phyloP scores from a whole-genome alignment of 805 yeast species.

The Saccharomycopsis sp. region DNA sequence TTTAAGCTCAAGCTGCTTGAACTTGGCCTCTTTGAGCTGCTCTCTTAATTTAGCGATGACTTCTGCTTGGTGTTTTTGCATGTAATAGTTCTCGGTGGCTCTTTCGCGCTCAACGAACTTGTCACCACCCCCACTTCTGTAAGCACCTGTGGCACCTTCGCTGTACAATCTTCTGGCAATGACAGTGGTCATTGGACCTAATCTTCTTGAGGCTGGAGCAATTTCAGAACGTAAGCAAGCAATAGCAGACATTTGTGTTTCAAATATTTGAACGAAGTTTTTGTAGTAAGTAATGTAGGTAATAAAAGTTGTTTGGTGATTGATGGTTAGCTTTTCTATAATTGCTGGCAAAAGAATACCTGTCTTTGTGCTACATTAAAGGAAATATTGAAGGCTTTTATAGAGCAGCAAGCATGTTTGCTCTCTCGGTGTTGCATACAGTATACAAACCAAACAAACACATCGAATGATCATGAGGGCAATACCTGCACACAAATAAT shows the following conservation, averaged over 20 bases:
- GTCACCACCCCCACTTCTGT: background rate
- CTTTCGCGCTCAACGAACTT: constrained; percentile 61
- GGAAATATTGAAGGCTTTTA: too few species aligned
- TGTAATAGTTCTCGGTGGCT: constrained; percentile 81
- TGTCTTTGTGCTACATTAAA: too few species aligned
- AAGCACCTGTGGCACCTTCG: background rate
- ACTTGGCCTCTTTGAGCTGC: constrained; percentile 67
- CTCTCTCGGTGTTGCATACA: background rate
- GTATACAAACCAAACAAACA: background rate
- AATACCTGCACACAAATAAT: background rate
- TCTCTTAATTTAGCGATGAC: constrained; percentile 71
- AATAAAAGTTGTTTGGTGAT: too few species aligned
- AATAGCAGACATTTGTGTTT: constrained; percentile 55
- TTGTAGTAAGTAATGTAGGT: too few species aligned
- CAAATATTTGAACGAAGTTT: too few species aligned
- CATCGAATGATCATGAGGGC: too few species aligned
- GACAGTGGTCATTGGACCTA: background rate
- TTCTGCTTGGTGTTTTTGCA: constrained; percentile 87
- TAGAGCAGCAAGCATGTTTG: too few species aligned
- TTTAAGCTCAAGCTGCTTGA: background rate
- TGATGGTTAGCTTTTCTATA: too few species aligned
- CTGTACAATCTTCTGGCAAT: background rate
- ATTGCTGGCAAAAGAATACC: too few species aligned
- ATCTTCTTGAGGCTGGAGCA: background rate
- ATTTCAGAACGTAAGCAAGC: constrained; percentile 24